A percentile compares a stretch with the other conserved stretches of the same genome.
phyloP scores from a whole-genome alignment of 805 yeast species.

The Helenozyma rhizophorensis region DNA sequence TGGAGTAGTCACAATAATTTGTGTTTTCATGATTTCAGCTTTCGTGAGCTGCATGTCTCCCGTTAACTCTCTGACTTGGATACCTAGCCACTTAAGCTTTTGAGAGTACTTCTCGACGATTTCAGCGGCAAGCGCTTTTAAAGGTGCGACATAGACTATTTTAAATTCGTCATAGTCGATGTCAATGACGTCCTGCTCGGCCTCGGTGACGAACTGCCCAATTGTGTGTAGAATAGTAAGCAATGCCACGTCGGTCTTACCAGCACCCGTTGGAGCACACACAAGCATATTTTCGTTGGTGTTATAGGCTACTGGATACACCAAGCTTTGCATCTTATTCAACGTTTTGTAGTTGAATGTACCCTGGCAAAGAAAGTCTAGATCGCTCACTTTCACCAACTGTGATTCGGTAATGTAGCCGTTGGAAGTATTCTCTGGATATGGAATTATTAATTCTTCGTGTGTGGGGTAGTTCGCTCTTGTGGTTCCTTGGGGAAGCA shows the following conservation, averaged over 20 bases:
- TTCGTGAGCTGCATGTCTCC: slow-evolving; percentile 93
- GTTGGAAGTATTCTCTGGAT: slow-evolving; percentile 48
- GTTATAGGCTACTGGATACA: slow-evolving; percentile 86
- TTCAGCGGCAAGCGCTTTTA: slow-evolving; percentile 94
- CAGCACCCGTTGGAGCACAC: slow-evolving; percentile 21
- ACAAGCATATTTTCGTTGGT: slow-evolving; percentile 82
- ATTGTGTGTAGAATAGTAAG: slow-evolving; percentile 52
- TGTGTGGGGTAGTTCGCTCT: slow-evolving; percentile 55
- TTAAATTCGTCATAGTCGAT: slow-evolving; percentile 83
- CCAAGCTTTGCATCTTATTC: slow-evolving; percentile 86
- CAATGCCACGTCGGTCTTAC: slow-evolving; percentile 19
- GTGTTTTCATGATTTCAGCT: slow-evolving; percentile 75
- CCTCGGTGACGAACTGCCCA: slow-evolving; percentile 59
- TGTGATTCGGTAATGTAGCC: slow-evolving; percentile 39
- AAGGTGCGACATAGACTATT: slow-evolving; percentile 87
- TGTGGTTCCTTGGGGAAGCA: slow-evolving; percentile 78
- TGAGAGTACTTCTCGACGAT: slow-evolving; percentile 84
- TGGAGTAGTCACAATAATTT: slow-evolving; percentile 89
- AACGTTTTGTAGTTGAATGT: slow-evolving; percentile 79
- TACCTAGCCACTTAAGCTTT: slow-evolving; percentile 78
- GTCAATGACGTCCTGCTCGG: slow-evolving; percentile 45
- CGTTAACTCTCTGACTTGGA: slow-evolving; percentile 81
- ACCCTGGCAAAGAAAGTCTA: slow-evolving; percentile 77
- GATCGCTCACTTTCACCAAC: slow-evolving; percentile 52
- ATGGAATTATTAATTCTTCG: slow-evolving; percentile 85